A percentile compares a stretch with the other conserved stretches of the same genome.
These are phyloP conservation scores for Catunica adiposa DNA, from an alignment of 2,329 filamentous ascomycete genomes.

Conservation along the genomic window DNA sequence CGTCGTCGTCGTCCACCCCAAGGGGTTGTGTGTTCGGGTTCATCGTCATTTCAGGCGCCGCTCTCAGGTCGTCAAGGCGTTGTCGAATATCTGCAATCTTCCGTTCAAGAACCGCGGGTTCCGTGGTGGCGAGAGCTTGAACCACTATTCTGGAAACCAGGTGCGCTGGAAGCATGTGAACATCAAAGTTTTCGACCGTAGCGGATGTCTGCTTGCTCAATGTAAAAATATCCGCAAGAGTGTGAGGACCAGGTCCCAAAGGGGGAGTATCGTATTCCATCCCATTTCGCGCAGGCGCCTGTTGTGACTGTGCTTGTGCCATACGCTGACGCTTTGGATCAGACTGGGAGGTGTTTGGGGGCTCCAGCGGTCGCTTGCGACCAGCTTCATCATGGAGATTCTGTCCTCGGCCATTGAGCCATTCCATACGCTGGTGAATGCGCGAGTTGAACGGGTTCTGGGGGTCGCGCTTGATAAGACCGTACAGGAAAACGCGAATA, in stretches of 20 bases:
- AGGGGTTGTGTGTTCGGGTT: conserved; percentile 36
- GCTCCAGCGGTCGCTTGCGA: conserved; percentile 59
- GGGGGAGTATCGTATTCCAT: conserved; percentile 42
- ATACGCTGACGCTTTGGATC: conserved; percentile 76
- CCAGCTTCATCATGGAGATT: conserved; percentile 66
- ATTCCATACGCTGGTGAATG: conserved; percentile 77
- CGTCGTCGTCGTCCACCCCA: conserved; percentile 59
- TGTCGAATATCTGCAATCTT: conserved; percentile 14
- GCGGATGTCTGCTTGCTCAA: conserved; percentile 50
- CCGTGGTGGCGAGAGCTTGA: conserved; percentile 39
- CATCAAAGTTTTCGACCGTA: conserved; percentile 64
- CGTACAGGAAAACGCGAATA: conserved; percentile 64
- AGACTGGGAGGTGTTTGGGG: conserved; percentile 52
- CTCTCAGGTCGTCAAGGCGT: conserved; percentile 13
- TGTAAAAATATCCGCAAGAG: conserved; percentile 70
- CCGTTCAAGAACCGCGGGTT: conserved; percentile 12
- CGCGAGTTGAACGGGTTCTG: conserved; percentile 57
- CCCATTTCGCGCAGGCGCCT: conserved; percentile 21
- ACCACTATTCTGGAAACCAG: conserved; percentile 70
- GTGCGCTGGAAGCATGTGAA: conserved; percentile 57
- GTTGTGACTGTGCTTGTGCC: conserved; percentile 27
- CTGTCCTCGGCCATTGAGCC: conserved; percentile 58
- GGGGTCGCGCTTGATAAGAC: conserved; percentile 70
- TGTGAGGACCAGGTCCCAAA: conserved; percentile 58
- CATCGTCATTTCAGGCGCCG: conserved; percentile 24